Evolutionary conservation across 257 asterid species (phyloP).

Genomic region (Echites panduratus): DNA sequence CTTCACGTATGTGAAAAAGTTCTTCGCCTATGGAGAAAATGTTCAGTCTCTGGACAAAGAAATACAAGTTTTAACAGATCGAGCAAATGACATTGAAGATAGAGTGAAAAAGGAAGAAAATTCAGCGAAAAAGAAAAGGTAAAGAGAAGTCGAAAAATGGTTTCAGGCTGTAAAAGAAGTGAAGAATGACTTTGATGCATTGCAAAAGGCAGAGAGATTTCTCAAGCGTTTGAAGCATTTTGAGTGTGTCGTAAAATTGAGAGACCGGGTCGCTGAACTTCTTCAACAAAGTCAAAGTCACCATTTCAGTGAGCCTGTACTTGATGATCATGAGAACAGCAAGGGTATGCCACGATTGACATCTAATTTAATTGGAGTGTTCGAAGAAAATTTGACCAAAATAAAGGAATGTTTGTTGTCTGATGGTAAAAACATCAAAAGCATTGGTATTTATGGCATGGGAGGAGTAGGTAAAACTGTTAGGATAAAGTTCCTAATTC

Average conservation of each 20-base stretch:
- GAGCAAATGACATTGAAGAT: no score
- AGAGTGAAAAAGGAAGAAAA: no score
- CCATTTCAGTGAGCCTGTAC: no score
- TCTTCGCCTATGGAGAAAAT: no score
- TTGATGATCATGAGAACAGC: not conserved
- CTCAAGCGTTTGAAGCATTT: not conserved
- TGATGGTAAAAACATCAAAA: not conserved
- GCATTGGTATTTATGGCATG: not conserved
- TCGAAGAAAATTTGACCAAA: not conserved
- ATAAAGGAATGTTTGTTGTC: no score
- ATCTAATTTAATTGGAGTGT: not conserved
- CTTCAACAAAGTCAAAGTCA: not conserved
- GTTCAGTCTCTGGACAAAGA: no score
- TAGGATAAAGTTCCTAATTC: no score
- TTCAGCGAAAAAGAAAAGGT: not conserved
- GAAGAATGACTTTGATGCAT: not conserved
- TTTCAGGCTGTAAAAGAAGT: no score
- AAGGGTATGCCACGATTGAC: not conserved
- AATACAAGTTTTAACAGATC: no score
- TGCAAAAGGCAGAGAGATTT: not conserved
- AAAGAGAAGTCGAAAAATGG: not conserved
- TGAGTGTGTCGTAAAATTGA: not conserved
- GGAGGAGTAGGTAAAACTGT: no score
- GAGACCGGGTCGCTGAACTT: not conserved
- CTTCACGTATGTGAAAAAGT: no score